Conservation (phyloP, 139 green algal species). For the Microglena sp. region DNA sequence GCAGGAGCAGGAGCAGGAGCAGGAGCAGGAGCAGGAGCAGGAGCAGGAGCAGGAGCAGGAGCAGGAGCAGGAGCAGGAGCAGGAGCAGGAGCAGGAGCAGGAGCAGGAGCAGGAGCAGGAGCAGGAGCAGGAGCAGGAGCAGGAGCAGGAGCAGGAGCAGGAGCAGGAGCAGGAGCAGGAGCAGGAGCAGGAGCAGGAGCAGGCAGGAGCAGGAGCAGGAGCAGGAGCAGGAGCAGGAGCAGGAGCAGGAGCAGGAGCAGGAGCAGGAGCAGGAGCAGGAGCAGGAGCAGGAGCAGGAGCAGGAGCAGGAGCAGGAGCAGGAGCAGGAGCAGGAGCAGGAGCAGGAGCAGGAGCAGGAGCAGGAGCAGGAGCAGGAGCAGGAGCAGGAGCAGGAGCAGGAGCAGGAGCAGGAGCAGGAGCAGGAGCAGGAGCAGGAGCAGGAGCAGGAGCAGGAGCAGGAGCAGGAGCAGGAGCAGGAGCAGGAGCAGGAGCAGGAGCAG, state of each 20-base stretch:
- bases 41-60: background rate
- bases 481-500: background rate
- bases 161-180: background rate
- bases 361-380: slow-evolving; percentile 13
- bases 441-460: slow-evolving; percentile 13
- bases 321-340: no score
- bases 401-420: slow-evolving; percentile 11
- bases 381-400: slow-evolving; percentile 14
- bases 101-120: background rate
- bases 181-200: no score
- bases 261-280: no score
- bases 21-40: background rate
- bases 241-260: no score
- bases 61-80: background rate
- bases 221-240: background rate
- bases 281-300: no score
- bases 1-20: slow-evolving; percentile 7
- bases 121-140: background rate
- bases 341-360: no score
- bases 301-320: no score
- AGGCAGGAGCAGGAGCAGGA: no score
- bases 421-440: background rate
- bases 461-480: slow-evolving; percentile 7
- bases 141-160: background rate
- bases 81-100: background rate